A percentile compares a stretch with the other conserved stretches of the same genome.
These are phyloP conservation scores for Diplocarpon mali DNA, from an alignment of 2,329 filamentous ascomycete species.

Conservation along the genomic window DNA sequence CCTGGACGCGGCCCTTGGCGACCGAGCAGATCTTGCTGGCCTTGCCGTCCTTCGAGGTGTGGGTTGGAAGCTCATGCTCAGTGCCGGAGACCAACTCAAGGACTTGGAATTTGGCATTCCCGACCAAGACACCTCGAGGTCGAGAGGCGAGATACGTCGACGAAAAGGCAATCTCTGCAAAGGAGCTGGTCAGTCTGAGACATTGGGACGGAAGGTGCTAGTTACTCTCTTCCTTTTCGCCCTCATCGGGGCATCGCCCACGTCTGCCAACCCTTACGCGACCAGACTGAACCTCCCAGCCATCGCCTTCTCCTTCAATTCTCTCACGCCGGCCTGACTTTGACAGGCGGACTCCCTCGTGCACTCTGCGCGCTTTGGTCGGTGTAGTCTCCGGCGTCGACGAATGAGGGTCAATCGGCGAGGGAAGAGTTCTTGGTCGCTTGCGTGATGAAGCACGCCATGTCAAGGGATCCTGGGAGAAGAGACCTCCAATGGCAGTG, in stretches of 20 bases:
- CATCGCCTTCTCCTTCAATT: background rate
- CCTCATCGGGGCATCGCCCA: constrained; percentile 5
- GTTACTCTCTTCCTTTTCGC: constrained; percentile 17
- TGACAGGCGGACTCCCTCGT: background rate
- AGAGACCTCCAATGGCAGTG: background rate
- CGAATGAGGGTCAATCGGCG: background rate
- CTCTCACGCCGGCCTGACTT: background rate
- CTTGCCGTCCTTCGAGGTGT: background rate
- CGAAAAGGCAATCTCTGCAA: constrained; percentile 20
- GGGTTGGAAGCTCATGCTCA: background rate
- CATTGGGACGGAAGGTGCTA: background rate
- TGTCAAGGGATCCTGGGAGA: background rate
- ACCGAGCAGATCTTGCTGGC: constrained; percentile 13
- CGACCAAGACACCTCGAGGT: constrained; percentile 8
- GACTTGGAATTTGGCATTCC: constrained; percentile 11
- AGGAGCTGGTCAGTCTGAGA: background rate
- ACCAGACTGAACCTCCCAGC: constrained; percentile 16
- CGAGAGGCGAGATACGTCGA: constrained; percentile 10
- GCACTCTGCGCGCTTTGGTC: background rate
- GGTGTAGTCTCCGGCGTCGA: background rate
- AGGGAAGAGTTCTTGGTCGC: too few relatives aligned
- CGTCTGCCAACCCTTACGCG: constrained; percentile 9
- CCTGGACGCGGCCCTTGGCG: constrained; percentile 11
- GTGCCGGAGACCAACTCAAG: constrained; percentile 4
- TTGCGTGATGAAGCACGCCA: background rate